phyloP scores from a whole-genome alignment of 495 filamentous ascomycete genomes.

The Penicillium canariense region DNA sequence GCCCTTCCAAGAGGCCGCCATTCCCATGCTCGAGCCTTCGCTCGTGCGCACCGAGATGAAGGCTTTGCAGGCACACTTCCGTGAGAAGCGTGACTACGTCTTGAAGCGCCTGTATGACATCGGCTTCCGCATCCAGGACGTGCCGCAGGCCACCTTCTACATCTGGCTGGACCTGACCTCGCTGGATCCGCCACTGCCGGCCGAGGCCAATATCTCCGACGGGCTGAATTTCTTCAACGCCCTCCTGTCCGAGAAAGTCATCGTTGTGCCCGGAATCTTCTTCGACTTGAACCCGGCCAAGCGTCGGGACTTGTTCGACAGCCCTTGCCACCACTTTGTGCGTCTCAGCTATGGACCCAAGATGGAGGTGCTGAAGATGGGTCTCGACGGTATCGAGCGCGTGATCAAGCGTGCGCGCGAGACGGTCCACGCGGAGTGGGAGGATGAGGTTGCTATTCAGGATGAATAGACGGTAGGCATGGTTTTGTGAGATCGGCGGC shows the following conservation, averaged over 20 bases:
- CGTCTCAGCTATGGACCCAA: constrained; percentile 86
- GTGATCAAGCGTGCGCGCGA: constrained; percentile 53
- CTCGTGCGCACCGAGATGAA: constrained; percentile 85
- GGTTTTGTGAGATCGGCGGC: not conserved
- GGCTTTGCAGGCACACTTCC: constrained; percentile 84
- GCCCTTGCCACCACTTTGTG: constrained; percentile 93
- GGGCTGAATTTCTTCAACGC: constrained; percentile 96
- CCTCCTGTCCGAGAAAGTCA: constrained; percentile 86
- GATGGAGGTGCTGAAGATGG: constrained; percentile 82
- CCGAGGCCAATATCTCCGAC: constrained; percentile 69
- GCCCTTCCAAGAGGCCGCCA: constrained; percentile 91
- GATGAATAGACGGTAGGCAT: constrained; percentile 30
- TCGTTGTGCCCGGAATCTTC: constrained; percentile 89
- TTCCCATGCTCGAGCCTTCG: constrained; percentile 83
- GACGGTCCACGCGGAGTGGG: constrained; percentile 28
- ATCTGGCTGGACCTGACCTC: constrained; percentile 70
- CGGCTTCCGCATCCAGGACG: constrained; percentile 75
- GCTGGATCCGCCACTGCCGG: constrained; percentile 39
- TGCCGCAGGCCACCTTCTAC: constrained; percentile 92
- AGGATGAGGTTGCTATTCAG: constrained; percentile 42
- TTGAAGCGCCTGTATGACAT: constrained; percentile 72
- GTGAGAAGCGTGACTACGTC: constrained; percentile 86
- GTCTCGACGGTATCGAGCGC: constrained; percentile 85
- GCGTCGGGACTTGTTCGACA: constrained; percentile 87
- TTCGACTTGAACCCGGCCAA: constrained; percentile 85